Evolutionary conservation across 2,329 filamentous ascomycete species (phyloP).

Genomic region (Penicillium sp.): DNA sequence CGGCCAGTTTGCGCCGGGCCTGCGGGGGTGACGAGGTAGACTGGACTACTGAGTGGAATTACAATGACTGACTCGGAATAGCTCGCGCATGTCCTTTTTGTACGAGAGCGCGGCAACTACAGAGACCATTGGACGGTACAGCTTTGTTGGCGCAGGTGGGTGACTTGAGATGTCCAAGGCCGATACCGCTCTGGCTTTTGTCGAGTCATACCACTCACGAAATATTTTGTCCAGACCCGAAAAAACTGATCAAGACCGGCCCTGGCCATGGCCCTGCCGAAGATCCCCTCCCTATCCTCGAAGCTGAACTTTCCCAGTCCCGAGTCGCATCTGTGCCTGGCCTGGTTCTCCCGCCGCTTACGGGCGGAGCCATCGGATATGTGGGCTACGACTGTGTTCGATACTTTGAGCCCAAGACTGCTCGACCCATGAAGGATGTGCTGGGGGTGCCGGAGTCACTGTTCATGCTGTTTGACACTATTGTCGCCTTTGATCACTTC

Average conservation of each 20-base stretch:
- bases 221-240: slow-evolving; percentile 52
- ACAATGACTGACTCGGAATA: slow-evolving; percentile 27
- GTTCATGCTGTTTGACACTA: slow-evolving; percentile 96
- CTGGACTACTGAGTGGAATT: slow-evolving; percentile 8
- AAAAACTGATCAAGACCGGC: slow-evolving; percentile 83
- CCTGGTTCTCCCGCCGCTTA: slow-evolving; percentile 79
- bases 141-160: slow-evolving; percentile 82
- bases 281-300: slow-evolving; percentile 82
- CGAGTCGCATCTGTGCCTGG: slow-evolving; percentile 82
- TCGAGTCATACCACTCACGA: slow-evolving; percentile 16
- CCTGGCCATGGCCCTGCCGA: slow-evolving; percentile 80
- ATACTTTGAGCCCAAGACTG: slow-evolving; percentile 98
- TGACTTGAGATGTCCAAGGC: slow-evolving; percentile 13
- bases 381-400: slow-evolving; percentile 96
- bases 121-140: slow-evolving; percentile 91
- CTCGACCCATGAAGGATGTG: slow-evolving; percentile 82
- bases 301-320: slow-evolving; percentile 76
- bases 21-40: slow-evolving; percentile 7
- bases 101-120: slow-evolving; percentile 93
- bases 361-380: slow-evolving; percentile 92
- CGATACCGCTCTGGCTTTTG: not conserved
- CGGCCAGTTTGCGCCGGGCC: not conserved
- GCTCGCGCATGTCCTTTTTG: slow-evolving; percentile 82
- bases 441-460: slow-evolving; percentile 88
- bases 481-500: slow-evolving; percentile 93